Evolutionary conservation across 352 stramenopile genomes (phyloP), one percentile per base, ranked within the genome.

Genomic region (Pythium scleroteichum): DNA sequence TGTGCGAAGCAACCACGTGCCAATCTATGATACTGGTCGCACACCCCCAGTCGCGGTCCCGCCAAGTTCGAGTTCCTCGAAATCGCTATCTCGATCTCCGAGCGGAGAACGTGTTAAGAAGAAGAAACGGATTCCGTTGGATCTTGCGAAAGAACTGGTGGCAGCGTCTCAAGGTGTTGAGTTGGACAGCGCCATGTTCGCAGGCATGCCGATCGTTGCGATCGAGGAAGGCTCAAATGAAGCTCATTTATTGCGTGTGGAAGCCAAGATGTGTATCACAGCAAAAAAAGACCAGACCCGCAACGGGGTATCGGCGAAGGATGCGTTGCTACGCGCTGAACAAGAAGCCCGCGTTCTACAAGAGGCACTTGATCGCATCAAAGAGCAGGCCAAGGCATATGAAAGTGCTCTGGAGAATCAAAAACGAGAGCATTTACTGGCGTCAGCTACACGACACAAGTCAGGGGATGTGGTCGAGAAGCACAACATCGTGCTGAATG

Each of bases 311-410:
- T 69, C 76, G 33, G 75, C 79, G 0, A 95, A 95, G 52, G 83
- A 92, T 20, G 82, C 81, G 10, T 51, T 91, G 16, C 68, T 82
- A 32, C 83, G 82, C 22, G 84, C 82, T 0, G 82, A 95, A 41
- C 61, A 83, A 45, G 82, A 95, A 50, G 85, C 85, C 1, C 77
- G 76, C 38, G 76, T 93, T 35, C 68, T 95, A 9, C 81, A 90
- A 58, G 85, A 95, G 29, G 85, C 85, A 41, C 66, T 95, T 20
- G 78, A 95, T 55, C 90, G 89, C 49, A 78, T 95, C 33, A 92
- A 95, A 63, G 81, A 66, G 42, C 83, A 95, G 48, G 85, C 85
- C 2, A 90, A 90, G 55, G 90, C 91, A 56, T 95, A 95, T 69
- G 85, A 95, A 70, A 76, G 89, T 47, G 85, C 88, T 19, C 59